These are phyloP conservation scores for Eucalyptus pauciflora DNA, from an alignment of 345 rosid genomes.

Conservation along the genomic window DNA sequence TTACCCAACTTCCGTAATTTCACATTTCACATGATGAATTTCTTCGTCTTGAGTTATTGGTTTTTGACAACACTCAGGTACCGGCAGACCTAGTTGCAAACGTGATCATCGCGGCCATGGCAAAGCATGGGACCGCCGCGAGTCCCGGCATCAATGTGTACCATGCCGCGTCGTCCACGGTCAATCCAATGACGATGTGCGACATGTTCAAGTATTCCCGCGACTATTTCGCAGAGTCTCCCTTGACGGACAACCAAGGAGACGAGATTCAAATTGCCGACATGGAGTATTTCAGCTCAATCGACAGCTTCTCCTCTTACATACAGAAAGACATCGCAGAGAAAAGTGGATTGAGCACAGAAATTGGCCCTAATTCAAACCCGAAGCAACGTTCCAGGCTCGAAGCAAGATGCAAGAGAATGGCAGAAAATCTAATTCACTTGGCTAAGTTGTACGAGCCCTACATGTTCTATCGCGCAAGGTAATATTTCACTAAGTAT, in stretches of 20 bases:
- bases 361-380: neutral
- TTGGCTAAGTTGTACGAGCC: slow-evolving; percentile 2
- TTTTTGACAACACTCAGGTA: neutral
- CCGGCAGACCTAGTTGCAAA: slow-evolving; percentile 18
- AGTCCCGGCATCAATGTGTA: neutral
- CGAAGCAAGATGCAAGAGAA: neutral
- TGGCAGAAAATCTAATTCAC: neutral
- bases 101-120: slow-evolving; percentile 11
- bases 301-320: neutral
- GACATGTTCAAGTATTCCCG: neutral
- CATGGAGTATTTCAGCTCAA: slow-evolving; percentile 2
- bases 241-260: neutral
- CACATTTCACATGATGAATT: neutral
- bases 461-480: neutral
- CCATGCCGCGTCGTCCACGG: slow-evolving; percentile 5
- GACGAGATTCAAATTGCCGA: neutral
- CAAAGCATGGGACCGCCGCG: slow-evolving; percentile 7
- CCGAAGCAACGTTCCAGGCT: neutral
- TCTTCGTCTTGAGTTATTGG: neutral
- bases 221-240: slow-evolving; percentile 5
- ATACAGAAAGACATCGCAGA: neutral
- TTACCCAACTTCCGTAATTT: neutral
- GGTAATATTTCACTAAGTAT: neutral
- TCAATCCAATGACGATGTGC: neutral
- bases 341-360: neutral